phyloP scores from a whole-genome alignment of 768 basidiomycete species.

The Vishniacozyma victoriae region DNA sequence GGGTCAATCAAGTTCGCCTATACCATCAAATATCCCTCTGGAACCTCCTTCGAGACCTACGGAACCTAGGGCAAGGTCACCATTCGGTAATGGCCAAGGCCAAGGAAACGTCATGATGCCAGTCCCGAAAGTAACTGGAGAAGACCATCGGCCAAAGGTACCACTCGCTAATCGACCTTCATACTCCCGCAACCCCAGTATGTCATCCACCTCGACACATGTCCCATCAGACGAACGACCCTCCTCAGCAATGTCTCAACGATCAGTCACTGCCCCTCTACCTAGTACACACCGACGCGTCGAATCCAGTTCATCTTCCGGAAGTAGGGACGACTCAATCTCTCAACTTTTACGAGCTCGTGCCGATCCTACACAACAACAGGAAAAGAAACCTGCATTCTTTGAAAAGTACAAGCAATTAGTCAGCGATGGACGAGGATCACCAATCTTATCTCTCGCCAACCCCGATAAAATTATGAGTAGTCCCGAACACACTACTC shows the following conservation, averaged over 20 bases:
- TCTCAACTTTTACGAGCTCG: conserved; percentile 16
- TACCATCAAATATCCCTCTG: conserved; percentile 1
- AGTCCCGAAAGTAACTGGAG: conserved; percentile 4
- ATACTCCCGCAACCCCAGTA: conserved; percentile 2
- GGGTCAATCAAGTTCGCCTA: background rate
- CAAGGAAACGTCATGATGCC: conserved; percentile 2
- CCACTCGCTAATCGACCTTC: conserved; percentile 2
- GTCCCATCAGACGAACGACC: too few species aligned
- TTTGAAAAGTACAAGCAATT: conserved; percentile 13
- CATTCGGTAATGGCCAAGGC: conserved; percentile 5
- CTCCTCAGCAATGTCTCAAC: conserved; percentile 14
- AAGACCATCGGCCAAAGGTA: conserved; percentile 4
- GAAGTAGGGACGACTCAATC: conserved; percentile 13
- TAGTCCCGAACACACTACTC: conserved; percentile 21
- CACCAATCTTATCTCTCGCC: too few species aligned
- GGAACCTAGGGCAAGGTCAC: too few species aligned
- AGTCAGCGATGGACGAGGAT: too few species aligned
- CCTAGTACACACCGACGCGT: too few species aligned
- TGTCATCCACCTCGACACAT: too few species aligned
- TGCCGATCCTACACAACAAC: background rate
- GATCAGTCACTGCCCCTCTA: too few species aligned
- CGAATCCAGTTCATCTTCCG: conserved; percentile 9
- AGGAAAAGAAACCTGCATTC: conserved; percentile 6
- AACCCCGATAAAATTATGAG: conserved; percentile 5
- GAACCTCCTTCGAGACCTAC: conserved; percentile 18